Base-by-base conservation (phyloP, 148 eudicot species). In the Rhododendron mucronatum region DNA sequence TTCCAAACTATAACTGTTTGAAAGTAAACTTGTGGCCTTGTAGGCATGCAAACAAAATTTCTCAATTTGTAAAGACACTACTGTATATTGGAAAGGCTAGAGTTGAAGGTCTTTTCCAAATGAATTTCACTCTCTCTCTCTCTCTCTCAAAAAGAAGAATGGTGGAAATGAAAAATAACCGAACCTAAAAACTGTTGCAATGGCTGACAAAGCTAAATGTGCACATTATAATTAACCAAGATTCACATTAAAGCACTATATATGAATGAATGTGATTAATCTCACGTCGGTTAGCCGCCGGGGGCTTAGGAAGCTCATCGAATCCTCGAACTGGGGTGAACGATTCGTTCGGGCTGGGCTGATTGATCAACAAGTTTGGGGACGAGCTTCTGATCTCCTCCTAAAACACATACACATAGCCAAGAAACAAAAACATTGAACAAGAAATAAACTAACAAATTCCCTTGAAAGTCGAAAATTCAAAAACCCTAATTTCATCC, bases 231-330 rank as follows among this genome's bases (percentile, higher is more conserved):
- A 69, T 41, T 41, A 69, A 30, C 45, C 45, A 69, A 69, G 75
- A 28, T 6, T 30, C 75, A 69, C 5, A 28, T 69, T 59, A 3
- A 30, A 35, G 20, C 26, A 7, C 12, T 11, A 48, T 47, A 4
- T 47, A 47, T 3, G 33, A n/a, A 16, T 37, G 44, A 48, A 76
- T 75, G 55, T 30, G 26, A 69, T 30, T 48, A 69, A 80, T 85
- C 99, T 92, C 89, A 97, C 99, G 99, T 89, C 96, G 91, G 89
- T 97, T 97, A 67, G 93, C 89, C 0, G 91, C 92, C 9, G 98
- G 94, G 28, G 98, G 95, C 88, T 92, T 95, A 12, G 98, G 99
- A 73, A 94, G 91, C 81, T 95, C 96, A 81, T 92, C 93, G 35
- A 93, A 71, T 78, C 94, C 95, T 76, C 95, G 92, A 76, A 91